A percentile compares a stretch with the other conserved stretches of the same genome.
phyloP scores from a whole-genome alignment of 1,284 basidiomycete genomes.

The Puccinia sorghi region DNA sequence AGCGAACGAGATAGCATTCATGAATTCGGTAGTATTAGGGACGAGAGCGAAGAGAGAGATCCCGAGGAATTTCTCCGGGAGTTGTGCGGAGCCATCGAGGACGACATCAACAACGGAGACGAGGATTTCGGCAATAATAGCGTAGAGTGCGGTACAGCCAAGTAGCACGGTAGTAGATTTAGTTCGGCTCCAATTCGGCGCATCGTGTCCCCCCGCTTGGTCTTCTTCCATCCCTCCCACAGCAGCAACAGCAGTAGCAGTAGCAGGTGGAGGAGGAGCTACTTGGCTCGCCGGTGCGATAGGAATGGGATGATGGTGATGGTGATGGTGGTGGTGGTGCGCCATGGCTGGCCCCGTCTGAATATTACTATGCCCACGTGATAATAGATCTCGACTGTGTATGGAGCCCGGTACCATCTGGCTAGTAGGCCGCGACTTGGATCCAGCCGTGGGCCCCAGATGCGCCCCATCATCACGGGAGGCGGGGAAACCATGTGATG shows the following conservation, averaged over 20 bases:
- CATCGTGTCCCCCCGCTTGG: slow-evolving; percentile 75
- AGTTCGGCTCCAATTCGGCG: slow-evolving; percentile 86
- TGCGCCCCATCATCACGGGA: neutral
- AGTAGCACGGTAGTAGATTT: slow-evolving; percentile 84
- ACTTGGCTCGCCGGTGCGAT: neutral
- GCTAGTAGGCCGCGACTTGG: neutral
- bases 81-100: slow-evolving; percentile 71
- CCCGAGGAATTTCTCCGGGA: slow-evolving; percentile 97
- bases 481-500: slow-evolving; percentile 44
- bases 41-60: slow-evolving; percentile 95
- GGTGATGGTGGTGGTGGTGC: neutral
- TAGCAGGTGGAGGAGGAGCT: slow-evolving; percentile 11
- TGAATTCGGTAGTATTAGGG: slow-evolving; percentile 98
- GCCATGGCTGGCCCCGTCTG: neutral
- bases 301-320: neutral
- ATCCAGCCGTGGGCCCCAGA: neutral
- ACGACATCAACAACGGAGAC: slow-evolving; percentile 96
- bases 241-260: neutral
- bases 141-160: slow-evolving; percentile 87
- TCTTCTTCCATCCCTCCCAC: neutral
- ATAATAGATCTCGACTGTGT: neutral
- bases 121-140: slow-evolving; percentile 90
- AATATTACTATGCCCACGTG: neutral
- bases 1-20: slow-evolving; percentile 99
- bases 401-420: neutral